Evolutionary conservation across 2,329 filamentous ascomycete genomes (phyloP).

Genomic region (Paraconiothyrium brasiliense): DNA sequence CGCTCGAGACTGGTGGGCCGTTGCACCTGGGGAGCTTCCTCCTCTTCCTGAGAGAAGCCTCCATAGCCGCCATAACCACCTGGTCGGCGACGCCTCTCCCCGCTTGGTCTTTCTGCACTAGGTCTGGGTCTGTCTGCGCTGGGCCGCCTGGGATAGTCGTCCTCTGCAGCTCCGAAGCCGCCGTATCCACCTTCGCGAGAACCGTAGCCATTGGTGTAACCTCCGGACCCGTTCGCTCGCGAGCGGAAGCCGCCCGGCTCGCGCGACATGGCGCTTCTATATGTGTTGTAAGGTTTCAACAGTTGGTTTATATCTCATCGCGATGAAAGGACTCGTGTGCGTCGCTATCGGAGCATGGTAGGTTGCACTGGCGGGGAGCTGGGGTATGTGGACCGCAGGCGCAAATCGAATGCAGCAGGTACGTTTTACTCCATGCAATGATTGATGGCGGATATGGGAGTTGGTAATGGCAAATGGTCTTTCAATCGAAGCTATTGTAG

Average conservation of each 20-base stretch:
- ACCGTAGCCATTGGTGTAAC: constrained; percentile 51
- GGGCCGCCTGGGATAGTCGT: constrained; percentile 22
- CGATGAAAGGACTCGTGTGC: not conserved
- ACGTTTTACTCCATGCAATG: not conserved
- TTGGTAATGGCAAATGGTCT: not conserved
- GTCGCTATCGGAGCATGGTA: constrained; percentile 6
- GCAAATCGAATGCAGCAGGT: not conserved
- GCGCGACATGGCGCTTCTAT: constrained; percentile 45
- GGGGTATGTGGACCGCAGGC: constrained; percentile 8
- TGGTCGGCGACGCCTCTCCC: constrained; percentile 45
- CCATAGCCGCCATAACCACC: constrained; percentile 55
- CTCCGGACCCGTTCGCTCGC: constrained; percentile 43
- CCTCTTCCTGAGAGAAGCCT: constrained; percentile 32
- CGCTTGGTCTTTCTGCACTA: constrained; percentile 27
- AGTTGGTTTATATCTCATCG: not conserved
- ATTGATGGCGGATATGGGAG: not conserved
- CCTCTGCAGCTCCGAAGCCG: constrained; percentile 40
- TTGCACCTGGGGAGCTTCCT: constrained; percentile 41
- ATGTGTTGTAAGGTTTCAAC: not conserved
- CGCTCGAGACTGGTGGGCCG: constrained; percentile 55
- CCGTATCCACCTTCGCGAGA: constrained; percentile 35
- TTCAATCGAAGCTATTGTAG: not conserved
- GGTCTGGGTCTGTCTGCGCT: constrained; percentile 23
- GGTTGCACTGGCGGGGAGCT: constrained; percentile 9
- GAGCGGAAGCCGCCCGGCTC: constrained; percentile 43